phyloP scores from a whole-genome alignment of 2,329 filamentous ascomycete species.

The Endothia cerciana region DNA sequence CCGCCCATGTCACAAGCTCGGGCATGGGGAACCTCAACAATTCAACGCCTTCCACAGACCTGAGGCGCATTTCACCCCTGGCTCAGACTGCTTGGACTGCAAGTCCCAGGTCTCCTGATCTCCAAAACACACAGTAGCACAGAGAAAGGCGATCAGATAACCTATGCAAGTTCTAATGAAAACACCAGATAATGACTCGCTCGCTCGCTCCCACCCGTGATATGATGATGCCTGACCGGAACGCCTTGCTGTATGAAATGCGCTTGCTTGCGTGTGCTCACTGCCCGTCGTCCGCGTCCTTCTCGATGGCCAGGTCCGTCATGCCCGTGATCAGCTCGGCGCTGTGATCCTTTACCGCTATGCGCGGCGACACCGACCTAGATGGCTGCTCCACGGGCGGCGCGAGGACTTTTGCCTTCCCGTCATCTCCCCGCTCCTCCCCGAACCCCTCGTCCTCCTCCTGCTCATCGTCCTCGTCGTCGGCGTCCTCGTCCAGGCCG shows the following conservation, averaged over 20 bases:
- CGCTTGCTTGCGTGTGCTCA: not conserved
- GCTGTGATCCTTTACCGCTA: constrained; percentile 49
- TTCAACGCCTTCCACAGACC: not conserved
- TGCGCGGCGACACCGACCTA: constrained; percentile 27
- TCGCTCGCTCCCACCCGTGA: constrained; percentile 19
- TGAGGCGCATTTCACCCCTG: not conserved
- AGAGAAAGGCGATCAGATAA: not conserved
- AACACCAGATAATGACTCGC: not conserved
- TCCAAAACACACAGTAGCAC: not conserved
- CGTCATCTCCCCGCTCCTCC: constrained; percentile 42
- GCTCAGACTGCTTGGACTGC: too few species aligned
- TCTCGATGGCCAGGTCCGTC: constrained; percentile 54
- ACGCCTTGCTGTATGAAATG: constrained; percentile 2
- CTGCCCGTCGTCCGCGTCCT: constrained; percentile 38
- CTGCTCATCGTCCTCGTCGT: constrained; percentile 43
- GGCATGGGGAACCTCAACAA: not conserved
- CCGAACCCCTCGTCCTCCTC: constrained; percentile 36
- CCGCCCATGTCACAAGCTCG: too few species aligned
- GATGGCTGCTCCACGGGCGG: constrained; percentile 13
- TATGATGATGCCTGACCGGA: constrained; percentile 15
- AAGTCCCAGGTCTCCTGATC: too few species aligned
- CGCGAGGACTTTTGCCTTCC: constrained; percentile 40
- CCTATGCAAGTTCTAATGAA: not conserved
- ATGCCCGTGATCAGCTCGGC: constrained; percentile 65
- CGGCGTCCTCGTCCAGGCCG: constrained; percentile 41